Percentiles rank a stretch among this genome's conserved stretches.
These are phyloP conservation scores for Paraphoma chrysanthemicola DNA, from an alignment of 2,329 filamentous ascomycete genomes.

Conservation along the genomic window DNA sequence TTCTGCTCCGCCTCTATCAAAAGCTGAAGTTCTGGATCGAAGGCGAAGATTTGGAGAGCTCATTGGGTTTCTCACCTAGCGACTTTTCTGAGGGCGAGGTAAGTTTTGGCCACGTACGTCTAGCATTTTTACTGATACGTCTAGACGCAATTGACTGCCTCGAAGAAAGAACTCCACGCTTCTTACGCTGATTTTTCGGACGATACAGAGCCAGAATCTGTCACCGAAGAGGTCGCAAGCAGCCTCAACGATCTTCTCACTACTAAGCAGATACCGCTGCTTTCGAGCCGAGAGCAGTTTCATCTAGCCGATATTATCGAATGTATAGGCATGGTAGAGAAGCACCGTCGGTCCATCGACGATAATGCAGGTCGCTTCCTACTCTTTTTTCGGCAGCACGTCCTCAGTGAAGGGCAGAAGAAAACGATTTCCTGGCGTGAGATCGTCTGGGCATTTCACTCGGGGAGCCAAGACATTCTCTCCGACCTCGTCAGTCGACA, in stretches of 20 bases:
- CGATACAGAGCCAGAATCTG: slow-evolving; percentile 65
- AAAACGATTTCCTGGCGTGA: slow-evolving; percentile 74
- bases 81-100: slow-evolving; percentile 58
- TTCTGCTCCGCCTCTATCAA: slow-evolving; percentile 75
- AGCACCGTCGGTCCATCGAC: slow-evolving; percentile 86
- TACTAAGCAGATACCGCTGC: slow-evolving; percentile 74
- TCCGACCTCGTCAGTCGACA: slow-evolving; percentile 82
- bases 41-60: slow-evolving; percentile 80
- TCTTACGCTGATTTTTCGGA: slow-evolving; percentile 61
- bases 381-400: slow-evolving; percentile 84
- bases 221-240: slow-evolving; percentile 74
- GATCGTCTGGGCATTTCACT: slow-evolving; percentile 86
- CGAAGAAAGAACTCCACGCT: slow-evolving; percentile 57
- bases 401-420: slow-evolving; percentile 68
- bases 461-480: slow-evolving; percentile 86
- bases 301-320: slow-evolving; percentile 84
- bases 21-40: slow-evolving; percentile 83
- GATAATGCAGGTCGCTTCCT: slow-evolving; percentile 88
- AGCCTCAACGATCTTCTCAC: slow-evolving; percentile 80
- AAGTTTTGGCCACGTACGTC: slow-evolving; percentile 13
- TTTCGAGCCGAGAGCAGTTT: slow-evolving; percentile 87
- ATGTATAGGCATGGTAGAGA: slow-evolving; percentile 82
- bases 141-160: slow-evolving; percentile 47
- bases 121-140: slow-evolving; percentile 4
- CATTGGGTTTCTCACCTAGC: slow-evolving; percentile 66